Conservation (phyloP, 2,329 filamentous ascomycete species). For the Microascus cirrosus region DNA sequence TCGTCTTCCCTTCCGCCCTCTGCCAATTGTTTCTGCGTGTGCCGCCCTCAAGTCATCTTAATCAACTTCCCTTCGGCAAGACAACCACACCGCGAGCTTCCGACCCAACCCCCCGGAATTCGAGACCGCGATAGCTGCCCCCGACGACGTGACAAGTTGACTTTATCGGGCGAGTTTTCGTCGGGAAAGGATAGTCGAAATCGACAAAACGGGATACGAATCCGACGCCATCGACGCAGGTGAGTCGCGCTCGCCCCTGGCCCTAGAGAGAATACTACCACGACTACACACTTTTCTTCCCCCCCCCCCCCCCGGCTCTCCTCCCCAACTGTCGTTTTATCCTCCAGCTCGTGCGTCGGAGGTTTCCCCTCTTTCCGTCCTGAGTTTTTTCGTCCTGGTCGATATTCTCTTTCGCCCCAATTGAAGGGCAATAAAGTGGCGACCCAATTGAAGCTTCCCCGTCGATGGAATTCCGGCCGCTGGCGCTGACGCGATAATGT, state of each 20-base stretch:
- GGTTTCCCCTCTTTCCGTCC: not conserved
- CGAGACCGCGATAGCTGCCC: not conserved
- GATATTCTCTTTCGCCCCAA: not conserved
- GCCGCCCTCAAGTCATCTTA: not conserved
- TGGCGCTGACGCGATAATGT: not conserved
- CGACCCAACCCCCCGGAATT: not conserved
- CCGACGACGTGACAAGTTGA: not conserved
- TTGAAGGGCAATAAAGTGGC: not conserved
- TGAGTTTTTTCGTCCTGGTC: not conserved
- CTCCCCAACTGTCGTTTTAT: not conserved
- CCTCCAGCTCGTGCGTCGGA: not conserved
- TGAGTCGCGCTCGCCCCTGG: slow-evolving; percentile 5
- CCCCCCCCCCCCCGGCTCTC: not conserved
- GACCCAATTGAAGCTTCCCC: not conserved
- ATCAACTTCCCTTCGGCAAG: not conserved
- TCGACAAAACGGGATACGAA: not conserved
- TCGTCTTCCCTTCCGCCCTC: not conserved
- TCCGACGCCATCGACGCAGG: not conserved
- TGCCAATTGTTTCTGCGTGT: not conserved
- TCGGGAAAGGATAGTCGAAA: not conserved
- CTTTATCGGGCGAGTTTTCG: not conserved
- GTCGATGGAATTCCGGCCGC: not conserved
- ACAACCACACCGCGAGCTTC: not conserved
- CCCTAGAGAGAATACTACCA: not conserved
- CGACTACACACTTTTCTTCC: not conserved